Conservation (phyloP, 768 basidiomycete genomes). For the Fomitopsis serialis region DNA sequence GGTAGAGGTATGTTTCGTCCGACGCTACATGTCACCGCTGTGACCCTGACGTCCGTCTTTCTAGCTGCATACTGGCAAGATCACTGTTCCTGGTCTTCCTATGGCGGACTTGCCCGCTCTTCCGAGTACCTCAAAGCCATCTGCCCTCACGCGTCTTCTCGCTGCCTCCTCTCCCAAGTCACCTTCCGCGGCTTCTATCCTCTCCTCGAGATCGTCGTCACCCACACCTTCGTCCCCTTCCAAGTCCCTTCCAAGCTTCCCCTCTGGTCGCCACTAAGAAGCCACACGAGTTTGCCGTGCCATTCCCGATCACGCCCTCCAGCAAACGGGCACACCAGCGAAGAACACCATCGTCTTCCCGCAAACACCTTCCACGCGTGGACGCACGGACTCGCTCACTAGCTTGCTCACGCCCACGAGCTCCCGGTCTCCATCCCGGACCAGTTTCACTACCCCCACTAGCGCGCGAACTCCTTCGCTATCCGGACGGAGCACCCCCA, state of each 20-base stretch:
- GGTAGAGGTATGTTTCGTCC: constrained; percentile 43
- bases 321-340: constrained; percentile 34
- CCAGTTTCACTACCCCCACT: constrained; percentile 11
- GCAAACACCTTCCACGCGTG: constrained; percentile 56
- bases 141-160: constrained; percentile 63
- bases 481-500: constrained; percentile 38
- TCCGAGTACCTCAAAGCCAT: constrained; percentile 45
- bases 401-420: constrained; percentile 29
- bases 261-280: constrained; percentile 28
- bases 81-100: constrained; percentile 53
- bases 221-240: constrained; percentile 26
- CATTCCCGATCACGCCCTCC: constrained; percentile 43
- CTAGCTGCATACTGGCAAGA: constrained; percentile 46
- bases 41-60: constrained; percentile 6
- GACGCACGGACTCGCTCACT: constrained; percentile 26
- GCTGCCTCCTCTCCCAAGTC: constrained; percentile 71
- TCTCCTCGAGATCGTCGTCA: constrained; percentile 26
- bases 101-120: constrained; percentile 62
- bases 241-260: constrained; percentile 35
- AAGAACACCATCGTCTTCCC: constrained; percentile 52
- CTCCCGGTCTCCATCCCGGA: constrained; percentile 24
- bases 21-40: not conserved
- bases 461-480: constrained; percentile 14
- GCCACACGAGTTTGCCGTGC: constrained; percentile 34
- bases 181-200: constrained; percentile 25